phyloP scores from a whole-genome alignment of 257 asterid genomes.

The Primulina tabacum region DNA sequence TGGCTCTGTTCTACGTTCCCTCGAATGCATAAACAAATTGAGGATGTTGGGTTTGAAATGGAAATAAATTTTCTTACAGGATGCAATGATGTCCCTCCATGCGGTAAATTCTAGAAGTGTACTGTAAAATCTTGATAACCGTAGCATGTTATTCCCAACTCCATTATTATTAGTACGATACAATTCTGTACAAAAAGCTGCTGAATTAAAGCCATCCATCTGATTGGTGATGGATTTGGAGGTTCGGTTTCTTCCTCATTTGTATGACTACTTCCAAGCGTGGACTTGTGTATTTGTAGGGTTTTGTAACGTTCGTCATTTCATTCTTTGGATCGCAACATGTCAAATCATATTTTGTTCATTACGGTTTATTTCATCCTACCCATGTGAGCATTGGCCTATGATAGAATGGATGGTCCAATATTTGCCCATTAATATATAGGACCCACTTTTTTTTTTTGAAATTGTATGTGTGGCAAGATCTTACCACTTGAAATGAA shows the following conservation, averaged over 20 bases:
- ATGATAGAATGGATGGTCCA: no score
- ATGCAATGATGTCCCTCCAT: background rate
- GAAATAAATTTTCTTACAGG: no score
- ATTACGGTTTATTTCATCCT: no score
- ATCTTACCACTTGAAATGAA: no score
- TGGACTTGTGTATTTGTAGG: background rate
- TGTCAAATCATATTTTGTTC: background rate
- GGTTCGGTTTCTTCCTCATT: no score
- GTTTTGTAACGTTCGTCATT: background rate
- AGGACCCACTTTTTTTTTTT: no score
- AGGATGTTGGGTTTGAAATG: background rate
- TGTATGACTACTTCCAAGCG: background rate
- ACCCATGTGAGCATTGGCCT: no score
- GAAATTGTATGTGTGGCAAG: no score
- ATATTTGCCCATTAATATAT: no score
- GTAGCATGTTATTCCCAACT: background rate
- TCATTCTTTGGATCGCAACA: no score
- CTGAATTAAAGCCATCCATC: background rate
- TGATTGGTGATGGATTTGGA: background rate
- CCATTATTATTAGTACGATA: background rate
- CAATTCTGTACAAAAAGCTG: background rate
- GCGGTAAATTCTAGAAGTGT: background rate
- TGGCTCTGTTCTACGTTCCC: background rate
- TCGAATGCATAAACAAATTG: background rate
- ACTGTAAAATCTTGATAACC: background rate